phyloP scores from a whole-genome alignment of 129 eudicot genomes.

The Tanacetum coccineum region DNA sequence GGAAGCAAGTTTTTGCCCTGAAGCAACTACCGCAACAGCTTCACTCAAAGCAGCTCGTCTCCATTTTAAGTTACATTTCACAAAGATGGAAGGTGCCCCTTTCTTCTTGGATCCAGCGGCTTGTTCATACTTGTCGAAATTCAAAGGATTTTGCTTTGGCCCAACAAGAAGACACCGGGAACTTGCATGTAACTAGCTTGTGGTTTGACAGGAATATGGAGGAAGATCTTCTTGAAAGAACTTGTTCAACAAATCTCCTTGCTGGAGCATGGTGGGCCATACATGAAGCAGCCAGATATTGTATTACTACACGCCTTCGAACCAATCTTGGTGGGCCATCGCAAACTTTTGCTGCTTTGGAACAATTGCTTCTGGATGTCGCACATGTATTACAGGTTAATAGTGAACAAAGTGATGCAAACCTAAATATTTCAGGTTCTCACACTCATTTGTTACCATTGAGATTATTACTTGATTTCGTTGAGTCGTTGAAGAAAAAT shows the following conservation, averaged over 20 bases:
- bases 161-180: constrained; percentile 56
- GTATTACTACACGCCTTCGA: constrained; percentile 86
- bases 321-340: constrained; percentile 99
- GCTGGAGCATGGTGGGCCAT: constrained; percentile 99
- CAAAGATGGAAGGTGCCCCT: constrained; percentile 99
- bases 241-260: constrained; percentile 63
- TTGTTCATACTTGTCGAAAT: constrained; percentile 57
- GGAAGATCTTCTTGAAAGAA: constrained; percentile 60
- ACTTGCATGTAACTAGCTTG: constrained; percentile 38
- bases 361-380: constrained; percentile 93
- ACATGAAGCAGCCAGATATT: constrained; percentile 97
- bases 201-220: constrained; percentile 63
- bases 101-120: constrained; percentile 96
- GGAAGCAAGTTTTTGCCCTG: constrained; percentile 88
- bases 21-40: constrained; percentile 86
- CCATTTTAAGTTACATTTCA: constrained; percentile 83
- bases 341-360: constrained; percentile 98
- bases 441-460: constrained; percentile 81
- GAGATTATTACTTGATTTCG: constrained; percentile 89
- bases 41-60: constrained; percentile 95
- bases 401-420: constrained; percentile 74
- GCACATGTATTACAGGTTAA: constrained; percentile 75
- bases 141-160: constrained; percentile 43
- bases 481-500: constrained; percentile 87
- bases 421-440: constrained; percentile 61